These are phyloP conservation scores for Rhodamnia argentea DNA, from an alignment of 345 rosid species.

Conservation along the genomic window DNA sequence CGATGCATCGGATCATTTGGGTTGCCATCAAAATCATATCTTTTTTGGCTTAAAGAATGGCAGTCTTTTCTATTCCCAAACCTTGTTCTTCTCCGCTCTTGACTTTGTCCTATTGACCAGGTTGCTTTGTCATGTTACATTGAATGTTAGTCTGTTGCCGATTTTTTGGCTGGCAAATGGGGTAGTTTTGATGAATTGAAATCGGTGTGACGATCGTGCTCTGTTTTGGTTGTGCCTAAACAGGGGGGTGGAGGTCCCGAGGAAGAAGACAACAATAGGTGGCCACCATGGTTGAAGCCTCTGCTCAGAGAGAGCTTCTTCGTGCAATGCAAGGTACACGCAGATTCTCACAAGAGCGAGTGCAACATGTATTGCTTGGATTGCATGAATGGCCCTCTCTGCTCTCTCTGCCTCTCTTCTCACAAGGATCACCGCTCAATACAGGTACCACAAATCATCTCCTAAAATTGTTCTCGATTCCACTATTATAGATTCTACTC, in stretches of 20 bases:
- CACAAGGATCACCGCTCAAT: slow-evolving; percentile 46
- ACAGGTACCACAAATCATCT: slow-evolving; percentile 25
- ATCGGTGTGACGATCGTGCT: neutral
- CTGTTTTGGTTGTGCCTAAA: neutral
- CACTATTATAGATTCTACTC: neutral
- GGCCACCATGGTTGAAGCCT: slow-evolving; percentile 63
- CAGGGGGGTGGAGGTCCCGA: slow-evolving; percentile 53
- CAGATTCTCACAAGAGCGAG: slow-evolving; percentile 54
- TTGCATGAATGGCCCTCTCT: slow-evolving; percentile 46
- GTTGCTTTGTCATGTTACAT: neutral
- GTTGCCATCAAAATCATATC: neutral
- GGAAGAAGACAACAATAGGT: slow-evolving; percentile 23
- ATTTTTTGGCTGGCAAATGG: neutral
- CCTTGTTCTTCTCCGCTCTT: neutral
- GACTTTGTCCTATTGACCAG: neutral
- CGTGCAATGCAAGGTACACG: slow-evolving; percentile 44
- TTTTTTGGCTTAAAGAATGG: neutral
- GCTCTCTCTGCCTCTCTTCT: slow-evolving; percentile 40
- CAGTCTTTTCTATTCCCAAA: neutral
- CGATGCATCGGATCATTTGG: neutral
- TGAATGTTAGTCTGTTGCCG: neutral
- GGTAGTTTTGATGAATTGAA: neutral
- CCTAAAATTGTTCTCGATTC: neutral
- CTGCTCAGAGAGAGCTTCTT: slow-evolving; percentile 42
- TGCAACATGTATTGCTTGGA: slow-evolving; percentile 62